A percentile compares a stretch with the other conserved stretches of the same genome.
Conservation (phyloP, 169 alveolate species). For the Cryptosporidium viatorum region DNA sequence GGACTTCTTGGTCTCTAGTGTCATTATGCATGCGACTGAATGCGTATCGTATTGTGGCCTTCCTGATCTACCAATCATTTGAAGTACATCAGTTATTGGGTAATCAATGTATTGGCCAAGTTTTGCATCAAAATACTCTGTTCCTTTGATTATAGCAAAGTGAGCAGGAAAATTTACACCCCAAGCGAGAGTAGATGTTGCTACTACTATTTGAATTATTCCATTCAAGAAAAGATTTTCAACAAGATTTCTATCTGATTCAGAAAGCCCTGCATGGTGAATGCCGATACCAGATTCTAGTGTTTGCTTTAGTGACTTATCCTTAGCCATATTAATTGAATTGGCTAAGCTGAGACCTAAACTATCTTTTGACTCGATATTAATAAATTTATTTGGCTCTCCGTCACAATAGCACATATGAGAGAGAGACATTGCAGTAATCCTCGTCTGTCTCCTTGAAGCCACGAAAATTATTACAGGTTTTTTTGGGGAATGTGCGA, state of each 20-base stretch:
- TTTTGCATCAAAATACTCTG: slow-evolving; percentile 93
- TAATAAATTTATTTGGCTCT: slow-evolving; percentile 75
- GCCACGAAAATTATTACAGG: slow-evolving; percentile 98
- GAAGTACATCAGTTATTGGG: slow-evolving; percentile 94
- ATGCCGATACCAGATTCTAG: slow-evolving; percentile 96
- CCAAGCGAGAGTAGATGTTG: slow-evolving; percentile 99
- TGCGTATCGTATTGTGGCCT: slow-evolving; percentile 97
- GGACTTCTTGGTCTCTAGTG: slow-evolving; percentile 94
- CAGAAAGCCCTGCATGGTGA: slow-evolving; percentile 98
- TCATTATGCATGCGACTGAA: slow-evolving; percentile 96
- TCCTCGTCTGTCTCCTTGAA: slow-evolving; percentile 96
- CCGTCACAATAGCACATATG: slow-evolving; percentile 82
- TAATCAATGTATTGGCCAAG: slow-evolving; percentile 91
- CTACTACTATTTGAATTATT: slow-evolving; percentile 93
- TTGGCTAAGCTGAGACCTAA: not conserved
- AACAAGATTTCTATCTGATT: slow-evolving; percentile 94
- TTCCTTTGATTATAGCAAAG: slow-evolving; percentile 96
- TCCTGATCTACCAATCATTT: slow-evolving; percentile 99
- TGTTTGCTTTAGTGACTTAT: slow-evolving; percentile 89
- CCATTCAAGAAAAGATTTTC: slow-evolving; percentile 94
- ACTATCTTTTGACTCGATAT: slow-evolving; percentile 15
- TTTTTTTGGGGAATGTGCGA: slow-evolving; percentile 91
- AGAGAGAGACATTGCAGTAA: slow-evolving; percentile 93
- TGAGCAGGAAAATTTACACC: slow-evolving; percentile 99
- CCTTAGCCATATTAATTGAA: slow-evolving; percentile 80